These are phyloP conservation scores for Acer campestre DNA, from an alignment of 345 rosid species.

Conservation along the genomic window DNA sequence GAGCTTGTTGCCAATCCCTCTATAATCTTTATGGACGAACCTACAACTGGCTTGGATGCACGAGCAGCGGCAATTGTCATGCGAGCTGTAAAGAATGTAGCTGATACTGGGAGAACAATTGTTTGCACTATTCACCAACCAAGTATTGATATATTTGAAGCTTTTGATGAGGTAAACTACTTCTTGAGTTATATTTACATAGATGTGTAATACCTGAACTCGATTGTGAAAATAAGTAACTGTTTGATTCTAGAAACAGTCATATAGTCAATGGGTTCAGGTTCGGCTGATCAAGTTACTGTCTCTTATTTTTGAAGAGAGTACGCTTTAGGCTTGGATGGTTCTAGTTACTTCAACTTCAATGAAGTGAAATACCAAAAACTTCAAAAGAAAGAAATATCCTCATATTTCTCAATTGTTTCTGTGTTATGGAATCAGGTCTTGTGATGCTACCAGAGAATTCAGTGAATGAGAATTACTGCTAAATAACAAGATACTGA, in stretches of 20 bases:
- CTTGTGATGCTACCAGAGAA: too few species aligned
- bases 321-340: background rate
- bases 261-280: background rate
- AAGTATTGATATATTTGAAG: slow-evolving; percentile 79
- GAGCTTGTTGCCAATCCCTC: slow-evolving; percentile 87
- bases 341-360: too few species aligned
- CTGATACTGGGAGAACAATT: slow-evolving; percentile 74
- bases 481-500: too few species aligned
- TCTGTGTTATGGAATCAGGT: too few species aligned
- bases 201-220: too few species aligned
- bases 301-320: too few species aligned
- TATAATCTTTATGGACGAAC: slow-evolving; percentile 87
- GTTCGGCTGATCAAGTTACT: too few species aligned
- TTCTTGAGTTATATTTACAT: background rate
- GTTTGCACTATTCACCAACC: slow-evolving; percentile 93
- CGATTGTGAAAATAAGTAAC: background rate
- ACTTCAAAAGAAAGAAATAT: too few species aligned
- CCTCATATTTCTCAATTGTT: too few species aligned
- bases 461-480: too few species aligned
- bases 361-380: too few species aligned
- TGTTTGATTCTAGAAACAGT: background rate
- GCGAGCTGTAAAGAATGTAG: slow-evolving; percentile 80
- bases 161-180: slow-evolving; percentile 73
- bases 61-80: slow-evolving; percentile 86
- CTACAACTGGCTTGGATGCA: slow-evolving; percentile 86